Conservation (phyloP, 768 basidiomycete genomes). For the Paxillus rubicundulus region DNA sequence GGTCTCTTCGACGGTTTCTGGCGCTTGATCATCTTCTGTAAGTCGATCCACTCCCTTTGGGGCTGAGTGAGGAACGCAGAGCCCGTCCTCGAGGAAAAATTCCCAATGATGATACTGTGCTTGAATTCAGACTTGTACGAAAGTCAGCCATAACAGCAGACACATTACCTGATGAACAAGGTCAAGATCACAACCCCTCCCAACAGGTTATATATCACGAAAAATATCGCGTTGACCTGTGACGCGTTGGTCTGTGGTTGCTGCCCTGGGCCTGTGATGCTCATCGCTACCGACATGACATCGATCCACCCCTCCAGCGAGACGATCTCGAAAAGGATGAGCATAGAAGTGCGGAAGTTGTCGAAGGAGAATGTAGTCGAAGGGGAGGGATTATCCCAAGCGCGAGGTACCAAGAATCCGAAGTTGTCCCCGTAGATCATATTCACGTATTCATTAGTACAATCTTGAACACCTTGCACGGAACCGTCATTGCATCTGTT, state of each 20-base stretch:
- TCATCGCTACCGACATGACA: constrained; percentile 79
- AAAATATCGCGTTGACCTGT: constrained; percentile 86
- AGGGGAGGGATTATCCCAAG: constrained; percentile 85
- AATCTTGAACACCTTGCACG: constrained; percentile 54
- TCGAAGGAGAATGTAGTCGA: constrained; percentile 90
- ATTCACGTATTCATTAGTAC: constrained; percentile 71
- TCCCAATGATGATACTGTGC: constrained; percentile 88
- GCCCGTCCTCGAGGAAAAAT: constrained; percentile 86
- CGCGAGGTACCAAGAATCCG: constrained; percentile 74
- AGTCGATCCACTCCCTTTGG: constrained; percentile 92
- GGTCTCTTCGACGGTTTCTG: constrained; percentile 87
- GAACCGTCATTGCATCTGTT: constrained; percentile 77
- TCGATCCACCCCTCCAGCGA: constrained; percentile 97
- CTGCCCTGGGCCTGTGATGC: constrained; percentile 63
- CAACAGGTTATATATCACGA: constrained; percentile 86
- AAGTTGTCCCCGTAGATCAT: constrained; percentile 60
- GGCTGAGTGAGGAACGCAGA: constrained; percentile 81
- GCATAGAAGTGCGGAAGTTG: constrained; percentile 72
- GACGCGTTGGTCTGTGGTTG: constrained; percentile 74
- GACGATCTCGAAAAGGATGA: constrained; percentile 95
- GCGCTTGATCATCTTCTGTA: constrained; percentile 83
- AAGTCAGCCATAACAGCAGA: neutral
- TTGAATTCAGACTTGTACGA: constrained; percentile 12
- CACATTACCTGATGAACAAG: constrained; percentile 79
- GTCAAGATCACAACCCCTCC: constrained; percentile 89